A percentile compares a stretch with the other conserved stretches of the same genome.
phyloP scores from a whole-genome alignment of 2,329 filamentous ascomycete species.

The Diaporthe australafricana region DNA sequence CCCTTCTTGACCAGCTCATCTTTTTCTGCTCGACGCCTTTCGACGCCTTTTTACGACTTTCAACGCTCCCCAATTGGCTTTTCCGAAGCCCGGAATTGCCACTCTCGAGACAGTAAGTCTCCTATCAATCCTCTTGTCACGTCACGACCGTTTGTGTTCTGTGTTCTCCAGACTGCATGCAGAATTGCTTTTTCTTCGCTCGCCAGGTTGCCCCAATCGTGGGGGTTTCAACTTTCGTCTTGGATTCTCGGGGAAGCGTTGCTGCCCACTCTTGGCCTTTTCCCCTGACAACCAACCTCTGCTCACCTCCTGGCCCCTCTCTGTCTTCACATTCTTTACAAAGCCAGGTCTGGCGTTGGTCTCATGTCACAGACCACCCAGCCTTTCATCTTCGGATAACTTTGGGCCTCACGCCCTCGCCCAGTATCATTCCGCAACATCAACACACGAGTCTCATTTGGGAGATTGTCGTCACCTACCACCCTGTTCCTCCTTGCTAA shows the following conservation, averaged over 20 bases:
- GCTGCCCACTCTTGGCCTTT: not conserved
- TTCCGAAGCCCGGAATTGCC: not conserved
- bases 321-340: not conserved
- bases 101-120: not conserved
- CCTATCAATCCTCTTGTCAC: not conserved
- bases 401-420: not conserved
- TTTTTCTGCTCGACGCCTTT: not conserved
- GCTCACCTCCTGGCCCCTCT: not conserved
- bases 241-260: not conserved
- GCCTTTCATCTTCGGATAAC: not conserved
- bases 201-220: not conserved
- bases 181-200: not conserved
- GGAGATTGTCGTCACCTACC: not conserved
- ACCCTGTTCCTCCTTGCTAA: slow-evolving; percentile 1
- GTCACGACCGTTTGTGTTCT: not conserved
- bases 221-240: not conserved
- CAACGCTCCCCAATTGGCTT: too few relatives aligned
- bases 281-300: not conserved
- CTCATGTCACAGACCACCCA: not conserved
- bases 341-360: not conserved
- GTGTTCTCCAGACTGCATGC: not conserved
- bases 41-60: too few relatives aligned
- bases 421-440: not conserved
- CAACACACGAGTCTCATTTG: not conserved
- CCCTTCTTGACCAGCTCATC: not conserved